A percentile compares a stretch with the other conserved stretches of the same genome.
phyloP scores from a whole-genome alignment of 139 green algal genomes.

The Coccomyxa sp. region DNA sequence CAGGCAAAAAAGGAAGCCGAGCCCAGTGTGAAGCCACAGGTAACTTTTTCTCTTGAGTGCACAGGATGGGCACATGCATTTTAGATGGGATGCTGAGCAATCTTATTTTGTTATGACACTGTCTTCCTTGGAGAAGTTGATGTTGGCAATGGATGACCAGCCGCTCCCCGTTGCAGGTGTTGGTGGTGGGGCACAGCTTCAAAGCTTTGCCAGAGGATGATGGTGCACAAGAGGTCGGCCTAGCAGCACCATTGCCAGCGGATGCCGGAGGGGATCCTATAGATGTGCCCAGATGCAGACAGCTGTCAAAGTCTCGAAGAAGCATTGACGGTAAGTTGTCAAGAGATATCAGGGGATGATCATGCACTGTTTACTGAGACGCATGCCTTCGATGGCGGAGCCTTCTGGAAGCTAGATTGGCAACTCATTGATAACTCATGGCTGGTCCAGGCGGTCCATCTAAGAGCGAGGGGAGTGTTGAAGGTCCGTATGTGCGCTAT shows the following conservation, averaged over 20 bases:
- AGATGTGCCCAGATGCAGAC: background rate
- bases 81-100: no score
- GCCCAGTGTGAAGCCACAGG: background rate
- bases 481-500: constrained; percentile 17
- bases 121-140: no score
- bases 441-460: no score
- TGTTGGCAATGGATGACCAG: no score
- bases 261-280: background rate
- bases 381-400: no score
- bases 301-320: background rate
- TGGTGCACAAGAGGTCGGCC: background rate
- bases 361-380: no score
- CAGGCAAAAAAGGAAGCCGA: background rate
- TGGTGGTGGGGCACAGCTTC: background rate
- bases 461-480: background rate
- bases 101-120: no score
- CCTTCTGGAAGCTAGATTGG: no score
- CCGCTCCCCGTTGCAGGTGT: background rate
- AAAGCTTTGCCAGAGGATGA: background rate
- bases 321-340: background rate
- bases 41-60: no score
- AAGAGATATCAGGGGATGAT: background rate
- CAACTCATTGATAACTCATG: no score
- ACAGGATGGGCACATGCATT: no score
- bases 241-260: background rate